Percentiles rank a stretch among this genome's conserved stretches.
These are phyloP conservation scores for Acacia melanoxylon DNA, from an alignment of 306 rosid species.

Conservation along the genomic window DNA sequence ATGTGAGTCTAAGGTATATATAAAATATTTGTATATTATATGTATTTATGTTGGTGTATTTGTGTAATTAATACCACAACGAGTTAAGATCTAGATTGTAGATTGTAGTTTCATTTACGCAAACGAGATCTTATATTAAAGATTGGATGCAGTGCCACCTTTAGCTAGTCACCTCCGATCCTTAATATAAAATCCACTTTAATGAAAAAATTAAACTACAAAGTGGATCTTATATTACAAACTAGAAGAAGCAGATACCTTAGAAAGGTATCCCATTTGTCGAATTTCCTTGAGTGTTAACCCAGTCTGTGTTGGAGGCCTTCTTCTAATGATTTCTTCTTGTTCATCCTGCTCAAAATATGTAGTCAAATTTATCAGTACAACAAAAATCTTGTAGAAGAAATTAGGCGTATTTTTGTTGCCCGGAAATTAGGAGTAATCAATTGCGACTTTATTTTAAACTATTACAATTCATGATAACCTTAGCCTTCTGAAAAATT, in stretches of 20 bases:
- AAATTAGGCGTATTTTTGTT: neutral
- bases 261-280: neutral
- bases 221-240: too few species aligned
- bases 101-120: too few species aligned
- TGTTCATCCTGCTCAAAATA: constrained; percentile 53
- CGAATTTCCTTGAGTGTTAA: neutral
- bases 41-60: neutral
- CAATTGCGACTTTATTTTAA: neutral
- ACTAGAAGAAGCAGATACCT: neutral
- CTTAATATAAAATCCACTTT: too few species aligned
- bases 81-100: too few species aligned
- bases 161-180: too few species aligned
- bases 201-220: too few species aligned
- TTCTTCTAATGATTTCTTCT: constrained; percentile 44
- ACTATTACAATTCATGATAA: neutral
- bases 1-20: neutral
- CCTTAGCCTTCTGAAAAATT: neutral
- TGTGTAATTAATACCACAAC: neutral
- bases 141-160: too few species aligned
- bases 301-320: constrained; percentile 48
- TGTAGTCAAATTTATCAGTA: neutral
- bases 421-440: too few species aligned
- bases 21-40: too few species aligned
- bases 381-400: neutral
- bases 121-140: too few species aligned